Conservation (phyloP, 2,329 filamentous ascomycete species). For the Fusarium chlamydosporum region DNA sequence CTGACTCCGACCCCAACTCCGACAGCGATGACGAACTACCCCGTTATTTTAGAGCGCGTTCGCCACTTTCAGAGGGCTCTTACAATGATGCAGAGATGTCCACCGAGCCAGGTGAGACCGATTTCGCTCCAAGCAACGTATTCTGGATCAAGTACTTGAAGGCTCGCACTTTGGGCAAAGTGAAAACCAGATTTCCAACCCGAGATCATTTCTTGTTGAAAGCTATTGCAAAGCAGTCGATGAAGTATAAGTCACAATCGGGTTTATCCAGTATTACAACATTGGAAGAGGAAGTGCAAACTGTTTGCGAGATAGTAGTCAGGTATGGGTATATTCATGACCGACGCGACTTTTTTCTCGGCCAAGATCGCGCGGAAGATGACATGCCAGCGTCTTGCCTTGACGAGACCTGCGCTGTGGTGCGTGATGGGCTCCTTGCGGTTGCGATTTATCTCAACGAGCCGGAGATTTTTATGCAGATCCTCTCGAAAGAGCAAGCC, state of each 20-base stretch:
- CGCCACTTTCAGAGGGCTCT: no score
- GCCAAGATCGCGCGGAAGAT: fast-evolving
- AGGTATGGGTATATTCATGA: constrained; percentile 9
- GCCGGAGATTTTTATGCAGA: not conserved
- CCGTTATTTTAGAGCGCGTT: not conserved
- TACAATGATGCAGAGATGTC: fast-evolving
- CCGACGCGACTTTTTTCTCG: constrained; percentile 8
- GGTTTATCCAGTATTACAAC: not conserved
- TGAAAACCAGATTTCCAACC: not conserved
- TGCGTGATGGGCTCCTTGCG: not conserved
- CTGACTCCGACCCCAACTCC: not conserved
- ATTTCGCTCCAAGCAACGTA: not conserved
- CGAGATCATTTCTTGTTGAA: not conserved
- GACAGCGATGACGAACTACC: not conserved
- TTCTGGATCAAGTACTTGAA: constrained; percentile 3
- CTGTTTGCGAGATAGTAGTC: not conserved
- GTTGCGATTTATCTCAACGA: constrained; percentile 2
- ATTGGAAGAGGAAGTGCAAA: not conserved
- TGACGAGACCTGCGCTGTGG: not conserved
- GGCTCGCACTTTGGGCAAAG: not conserved
- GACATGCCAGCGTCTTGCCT: not conserved
- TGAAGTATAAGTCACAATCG: not conserved
- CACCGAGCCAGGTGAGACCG: fast-evolving
- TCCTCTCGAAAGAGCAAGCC: not conserved
- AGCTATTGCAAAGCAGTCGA: not conserved